Evolutionary conservation across 495 filamentous ascomycete genomes (phyloP).

Genomic region (Xylaria telfairii): DNA sequence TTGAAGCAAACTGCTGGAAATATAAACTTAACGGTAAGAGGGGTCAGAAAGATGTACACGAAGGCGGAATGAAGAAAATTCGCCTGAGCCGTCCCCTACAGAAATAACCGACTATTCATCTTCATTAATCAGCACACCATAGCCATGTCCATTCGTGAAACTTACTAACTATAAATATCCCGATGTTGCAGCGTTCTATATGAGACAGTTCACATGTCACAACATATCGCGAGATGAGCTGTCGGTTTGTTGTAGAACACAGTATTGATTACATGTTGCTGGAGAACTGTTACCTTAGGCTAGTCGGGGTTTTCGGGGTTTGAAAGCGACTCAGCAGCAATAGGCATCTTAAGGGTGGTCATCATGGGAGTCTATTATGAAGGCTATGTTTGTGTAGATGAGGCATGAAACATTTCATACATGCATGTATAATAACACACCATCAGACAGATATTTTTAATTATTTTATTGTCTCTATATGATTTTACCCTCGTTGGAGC

Average conservation of each 20-base stretch:
- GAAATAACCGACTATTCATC: background rate
- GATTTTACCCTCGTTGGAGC: background rate
- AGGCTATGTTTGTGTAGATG: background rate
- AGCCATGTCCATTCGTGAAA: background rate
- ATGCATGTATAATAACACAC: background rate
- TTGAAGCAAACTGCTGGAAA: background rate
- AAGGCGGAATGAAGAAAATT: background rate
- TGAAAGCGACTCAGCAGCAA: too few relatives aligned
- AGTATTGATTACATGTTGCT: background rate
- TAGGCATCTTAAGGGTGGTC: too few relatives aligned
- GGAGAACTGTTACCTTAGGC: background rate
- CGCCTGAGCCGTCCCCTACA: background rate
- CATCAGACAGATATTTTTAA: background rate
- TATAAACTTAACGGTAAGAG: background rate
- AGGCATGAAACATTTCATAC: background rate
- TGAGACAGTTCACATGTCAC: slow-evolving; percentile 9
- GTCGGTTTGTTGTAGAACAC: background rate
- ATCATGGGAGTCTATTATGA: too few relatives aligned
- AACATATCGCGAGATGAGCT: slow-evolving; percentile 4
- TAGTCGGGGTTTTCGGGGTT: background rate
- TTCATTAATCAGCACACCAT: background rate
- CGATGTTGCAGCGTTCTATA: background rate
- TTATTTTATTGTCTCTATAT: background rate
- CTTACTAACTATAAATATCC: background rate
- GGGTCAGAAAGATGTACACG: background rate